Evolutionary conservation across 2,329 filamentous ascomycete genomes (phyloP).

Genomic region (Trichoderma polysporum): DNA sequence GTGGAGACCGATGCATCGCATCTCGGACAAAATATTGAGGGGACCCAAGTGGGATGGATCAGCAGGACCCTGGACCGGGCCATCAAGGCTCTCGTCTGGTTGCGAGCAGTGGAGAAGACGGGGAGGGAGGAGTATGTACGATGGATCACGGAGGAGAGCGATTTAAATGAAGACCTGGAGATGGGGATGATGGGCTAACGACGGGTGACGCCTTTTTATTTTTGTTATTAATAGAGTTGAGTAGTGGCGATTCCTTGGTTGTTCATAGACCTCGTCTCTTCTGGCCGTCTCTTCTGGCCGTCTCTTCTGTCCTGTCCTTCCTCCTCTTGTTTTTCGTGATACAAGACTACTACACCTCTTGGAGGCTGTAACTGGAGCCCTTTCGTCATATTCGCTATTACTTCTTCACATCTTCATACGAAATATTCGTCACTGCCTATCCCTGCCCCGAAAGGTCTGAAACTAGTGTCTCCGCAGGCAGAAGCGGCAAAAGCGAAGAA

Average conservation of each 20-base stretch:
- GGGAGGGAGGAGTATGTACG: too few species aligned
- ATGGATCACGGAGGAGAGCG: constrained; percentile 3
- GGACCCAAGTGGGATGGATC: too few species aligned
- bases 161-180: neutral
- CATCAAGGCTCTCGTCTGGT: neutral
- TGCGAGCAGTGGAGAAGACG: neutral
- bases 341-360: neutral
- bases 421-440: neutral
- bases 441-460: neutral
- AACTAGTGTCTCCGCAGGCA: neutral
- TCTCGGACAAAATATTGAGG: constrained; percentile 2
- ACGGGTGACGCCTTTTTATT: neutral
- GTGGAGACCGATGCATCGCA: constrained; percentile 9
- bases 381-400: neutral
- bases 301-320: neutral
- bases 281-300: too few species aligned
- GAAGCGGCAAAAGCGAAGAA: neutral
- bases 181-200: neutral
- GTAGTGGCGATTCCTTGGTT: too few species aligned
- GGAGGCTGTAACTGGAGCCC: neutral
- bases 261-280: too few species aligned
- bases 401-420: neutral
- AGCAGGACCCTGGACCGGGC: constrained; percentile 1
- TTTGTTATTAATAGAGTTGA: neutral
- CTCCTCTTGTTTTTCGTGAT: neutral